Base-by-base conservation (phyloP, 2,329 filamentous ascomycete species). In the Leptosphaerulina australis region DNA sequence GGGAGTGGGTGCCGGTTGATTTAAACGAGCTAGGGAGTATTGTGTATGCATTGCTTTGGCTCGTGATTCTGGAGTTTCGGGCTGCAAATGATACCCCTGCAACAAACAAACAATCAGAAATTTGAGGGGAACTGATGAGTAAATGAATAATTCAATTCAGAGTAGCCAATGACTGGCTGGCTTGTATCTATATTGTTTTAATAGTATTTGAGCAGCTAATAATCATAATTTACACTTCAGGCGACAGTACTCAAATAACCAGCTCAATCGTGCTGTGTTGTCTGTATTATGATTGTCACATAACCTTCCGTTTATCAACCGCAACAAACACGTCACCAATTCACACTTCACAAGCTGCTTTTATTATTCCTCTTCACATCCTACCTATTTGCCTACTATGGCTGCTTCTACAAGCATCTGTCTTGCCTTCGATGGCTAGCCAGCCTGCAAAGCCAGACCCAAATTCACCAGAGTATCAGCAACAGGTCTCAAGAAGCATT, bases 401-500 rank as follows among this genome's bases (percentile, higher is more conserved):
- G 14, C 33, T 35, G 11, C n/a, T 24, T 5, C 17, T 40, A 20
- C 17, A 9, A 12, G 8, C 15, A 4, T 6, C 14, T 11, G 3
- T 22, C 9, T 12, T 28, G 38, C 12, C 15, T 3, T 18, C 7
- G 5, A 49, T 44, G 46, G 22, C 18, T 3, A 31, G 26, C 15
- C 28, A 50, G 4, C 6, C 6, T 17, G 3, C 14, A 3, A 60
- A 48, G 37, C 53, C 58, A 17, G 15, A 44, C 22, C 36, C 44
- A 10, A n/a, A 25, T 18, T 26, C 55, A 21, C 49, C 55, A 18
- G 20, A 31, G 4, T 63, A 55, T 39, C 57, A 51, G 22, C 50
- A 44, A 20, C 40, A 55, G 49, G 53, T 63, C 5, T 56, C 62
- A 43, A 33, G 17, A 2, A 56, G 47, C 18, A 40, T 64, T 1